These are phyloP conservation scores for Euphorbia tirucalli DNA, from an alignment of 345 rosid species.

Conservation along the genomic window DNA sequence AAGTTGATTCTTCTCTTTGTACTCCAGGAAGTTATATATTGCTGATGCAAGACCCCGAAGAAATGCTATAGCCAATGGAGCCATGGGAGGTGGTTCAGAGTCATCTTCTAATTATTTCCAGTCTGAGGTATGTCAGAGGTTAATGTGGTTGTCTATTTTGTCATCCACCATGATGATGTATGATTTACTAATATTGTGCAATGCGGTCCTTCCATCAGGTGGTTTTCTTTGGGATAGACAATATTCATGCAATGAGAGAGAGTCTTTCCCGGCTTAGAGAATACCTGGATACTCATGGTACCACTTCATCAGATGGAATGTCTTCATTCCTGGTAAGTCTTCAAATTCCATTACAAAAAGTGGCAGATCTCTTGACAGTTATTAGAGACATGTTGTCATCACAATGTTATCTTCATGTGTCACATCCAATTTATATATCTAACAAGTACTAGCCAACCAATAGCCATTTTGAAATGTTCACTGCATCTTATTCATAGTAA, in stretches of 20 bases:
- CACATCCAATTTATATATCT: background rate
- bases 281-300: conserved; percentile 92
- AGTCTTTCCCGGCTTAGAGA: conserved; percentile 95
- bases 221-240: conserved; percentile 97
- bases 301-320: conserved; percentile 92
- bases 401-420: background rate
- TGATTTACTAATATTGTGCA: conserved; percentile 19
- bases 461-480: background rate
- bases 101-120: conserved; percentile 92
- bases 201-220: conserved; percentile 46
- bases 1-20: background rate
- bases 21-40: conserved; percentile 80
- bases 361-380: background rate
- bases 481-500: background rate
- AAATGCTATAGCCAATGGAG: conserved; percentile 99
- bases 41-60: conserved; percentile 98
- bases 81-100: conserved; percentile 99
- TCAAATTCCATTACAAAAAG: background rate
- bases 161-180: conserved; percentile 13
- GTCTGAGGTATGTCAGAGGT: conserved; percentile 71
- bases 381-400: background rate
- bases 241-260: conserved; percentile 98
- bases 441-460: background rate
- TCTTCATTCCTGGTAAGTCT: conserved; percentile 89
- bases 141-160: conserved; percentile 15